Evolutionary conservation across 169 alveolate genomes (phyloP), one percentile per base, ranked within the genome.

Genomic region (Babesia sp.): DNA sequence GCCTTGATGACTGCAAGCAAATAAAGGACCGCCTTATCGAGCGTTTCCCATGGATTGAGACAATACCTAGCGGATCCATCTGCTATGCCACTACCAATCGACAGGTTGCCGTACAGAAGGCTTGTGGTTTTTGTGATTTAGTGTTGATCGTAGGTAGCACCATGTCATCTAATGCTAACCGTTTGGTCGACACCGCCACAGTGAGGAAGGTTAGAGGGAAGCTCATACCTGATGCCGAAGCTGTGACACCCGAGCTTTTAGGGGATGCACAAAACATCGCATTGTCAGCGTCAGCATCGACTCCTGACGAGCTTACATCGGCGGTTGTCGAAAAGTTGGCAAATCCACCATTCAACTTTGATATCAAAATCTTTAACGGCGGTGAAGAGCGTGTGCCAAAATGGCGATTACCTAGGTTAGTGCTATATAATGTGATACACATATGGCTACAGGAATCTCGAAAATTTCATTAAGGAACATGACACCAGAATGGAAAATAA

Each of bases 11-110:
- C 67, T 91, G 95, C 55, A 46, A 70, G 34, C 70, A 81, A n/a
- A 86, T 91, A 11, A 67, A 68, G 48, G 85, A 80, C 18, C 86
- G 90, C 34, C 60, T 91, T 54, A 48, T 70, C 37, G 59, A 71
- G 28, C 66, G 84, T 22, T 91, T 26, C 46, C 94, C 95, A 18
- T 48, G 79, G 36, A 81, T 87, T 22, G 90, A 90, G 75, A 87
- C 92, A 2, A 91, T 91, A 28, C 94, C 94, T 22, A 86, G 93
- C 48, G 95, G 95, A 5, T 90, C 94, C 44, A 86, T 91, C 53
- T 91, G 95, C 61, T 91, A 90, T 70, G 95, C 95, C 28, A 91
- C 95, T 14, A 84, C 95, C 26, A 91, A 91, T 51, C 73, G 95
- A 26, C 95, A 91, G 60, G 58, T 50, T 7, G 94, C 95, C 18